Evolutionary conservation across 2,329 filamentous ascomycete genomes (phyloP), one percentile per base, ranked within the genome.

Genomic region (Hypoxylon sp.): DNA sequence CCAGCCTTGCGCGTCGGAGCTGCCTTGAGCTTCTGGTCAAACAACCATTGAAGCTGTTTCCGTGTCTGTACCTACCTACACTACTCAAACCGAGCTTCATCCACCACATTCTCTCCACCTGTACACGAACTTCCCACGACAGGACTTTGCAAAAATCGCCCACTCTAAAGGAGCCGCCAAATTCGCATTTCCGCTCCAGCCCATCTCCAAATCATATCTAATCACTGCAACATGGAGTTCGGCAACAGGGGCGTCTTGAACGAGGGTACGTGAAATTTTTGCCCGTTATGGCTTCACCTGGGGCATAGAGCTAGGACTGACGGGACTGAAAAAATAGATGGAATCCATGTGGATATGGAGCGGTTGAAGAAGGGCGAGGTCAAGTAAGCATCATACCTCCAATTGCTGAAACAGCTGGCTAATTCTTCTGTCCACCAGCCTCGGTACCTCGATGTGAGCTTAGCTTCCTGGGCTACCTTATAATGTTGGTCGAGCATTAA

Each of bases 321-420:
- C 59, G 22, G 22, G 14, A n/a, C 46, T 55, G 16, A 40, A 54
- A 45, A 38, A 58, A 49, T 75, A 98, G 96, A 99, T 94, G 96
- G 96, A 79, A 98, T 99, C 79, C 96, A 99, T 80, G 86, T 99
- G 74, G 96, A 99, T 78, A 99, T 99, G 96, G 93, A 98, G 77
- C 91, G 96, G 77, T 84, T 99, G 80, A 99, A 99, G 90, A 96
- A 93, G 82, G 96, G 96, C 68, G 96, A 99, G 84, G 95, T 99
- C 79, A 99, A 99, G 93, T 97, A 84, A 83, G 93, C 83, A 68
- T 32, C 20, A 6, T 8, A 50, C 32, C 18, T 8, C 22, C 45
- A 49, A 24, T 12, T 36, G 14, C 14, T 32, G 7, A 22, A 46
- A 48, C 40, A 9, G 28, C 33, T 56, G 70, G 61, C 77, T 79